Percentiles rank a stretch among this genome's conserved stretches.
Conservation (phyloP, 2,329 filamentous ascomycete genomes). For the Myriosclerotinia curreyana region DNA sequence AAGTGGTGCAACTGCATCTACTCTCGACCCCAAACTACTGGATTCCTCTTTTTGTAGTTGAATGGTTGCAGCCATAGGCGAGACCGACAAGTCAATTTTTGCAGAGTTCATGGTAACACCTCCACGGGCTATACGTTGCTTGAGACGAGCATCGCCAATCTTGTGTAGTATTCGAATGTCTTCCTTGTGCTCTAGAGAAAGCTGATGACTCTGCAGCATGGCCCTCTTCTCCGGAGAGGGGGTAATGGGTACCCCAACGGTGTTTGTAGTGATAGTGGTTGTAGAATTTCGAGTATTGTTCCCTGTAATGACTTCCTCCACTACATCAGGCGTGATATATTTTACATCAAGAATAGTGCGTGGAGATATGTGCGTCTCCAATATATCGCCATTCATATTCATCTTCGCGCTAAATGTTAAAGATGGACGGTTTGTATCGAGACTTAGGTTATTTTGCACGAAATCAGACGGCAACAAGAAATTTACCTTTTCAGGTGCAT, state of each 20-base stretch:
- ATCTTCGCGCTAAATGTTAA: constrained; percentile 63
- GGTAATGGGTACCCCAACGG: background rate
- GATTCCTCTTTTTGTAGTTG: constrained; percentile 7
- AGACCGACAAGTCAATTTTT: constrained; percentile 3
- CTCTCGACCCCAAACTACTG: background rate
- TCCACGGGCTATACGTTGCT: constrained; percentile 20
- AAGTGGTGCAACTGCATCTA: constrained; percentile 34
- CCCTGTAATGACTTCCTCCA: constrained; percentile 41
- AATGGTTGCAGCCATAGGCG: constrained; percentile 2
- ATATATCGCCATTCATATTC: constrained; percentile 50
- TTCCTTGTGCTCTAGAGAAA: constrained; percentile 45
- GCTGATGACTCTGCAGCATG: constrained; percentile 44
- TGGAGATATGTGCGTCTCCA: constrained; percentile 54
- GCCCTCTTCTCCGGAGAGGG: constrained; percentile 40
- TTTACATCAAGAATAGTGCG: constrained; percentile 54
- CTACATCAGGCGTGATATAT: constrained; percentile 53
- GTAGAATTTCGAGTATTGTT: constrained; percentile 9
- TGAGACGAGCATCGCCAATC: constrained; percentile 45
- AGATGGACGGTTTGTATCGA: constrained; percentile 50
- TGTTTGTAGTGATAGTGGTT: constrained; percentile 24
- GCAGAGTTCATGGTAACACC: constrained; percentile 16
- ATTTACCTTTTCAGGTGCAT: constrained; percentile 55
- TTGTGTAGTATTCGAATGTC: constrained; percentile 49
- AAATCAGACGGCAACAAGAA: constrained; percentile 56
- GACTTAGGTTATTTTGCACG: constrained; percentile 52